These are phyloP conservation scores for Amylostereum areolatum DNA, from an alignment of 1,284 basidiomycete species.

Conservation along the genomic window DNA sequence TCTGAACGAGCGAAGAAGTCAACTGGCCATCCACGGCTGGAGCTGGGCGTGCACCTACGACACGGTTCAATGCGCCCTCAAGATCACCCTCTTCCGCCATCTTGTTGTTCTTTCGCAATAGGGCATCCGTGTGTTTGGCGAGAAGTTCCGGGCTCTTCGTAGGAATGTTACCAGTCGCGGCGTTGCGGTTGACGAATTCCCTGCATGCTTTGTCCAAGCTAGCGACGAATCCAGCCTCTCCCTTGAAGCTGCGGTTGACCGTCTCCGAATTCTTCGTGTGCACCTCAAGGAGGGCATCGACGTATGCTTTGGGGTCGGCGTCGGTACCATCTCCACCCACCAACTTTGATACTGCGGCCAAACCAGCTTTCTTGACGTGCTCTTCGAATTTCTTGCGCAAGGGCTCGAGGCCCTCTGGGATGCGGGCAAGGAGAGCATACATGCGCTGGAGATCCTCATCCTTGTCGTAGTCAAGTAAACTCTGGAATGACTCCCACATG, in stretches of 20 bases:
- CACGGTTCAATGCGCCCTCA: conserved; percentile 86
- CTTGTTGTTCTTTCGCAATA: conserved; percentile 96
- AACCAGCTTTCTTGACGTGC: conserved; percentile 89
- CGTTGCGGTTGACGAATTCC: conserved; percentile 95
- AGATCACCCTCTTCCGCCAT: conserved; percentile 88
- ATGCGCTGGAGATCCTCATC: conserved; percentile 92
- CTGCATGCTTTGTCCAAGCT: conserved; percentile 95
- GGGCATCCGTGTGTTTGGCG: conserved; percentile 88
- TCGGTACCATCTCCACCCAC: conserved; percentile 63
- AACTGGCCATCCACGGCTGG: neutral
- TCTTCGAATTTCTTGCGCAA: conserved; percentile 90
- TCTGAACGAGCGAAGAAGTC: conserved; percentile 41
- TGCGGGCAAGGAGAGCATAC: conserved; percentile 89
- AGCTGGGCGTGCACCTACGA: conserved; percentile 48
- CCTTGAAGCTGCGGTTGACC: conserved; percentile 86
- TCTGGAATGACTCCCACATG: conserved; percentile 96
- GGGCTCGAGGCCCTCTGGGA: conserved; percentile 88
- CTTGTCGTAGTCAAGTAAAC: conserved; percentile 88
- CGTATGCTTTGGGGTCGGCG: conserved; percentile 86
- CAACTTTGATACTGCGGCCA: conserved; percentile 81
- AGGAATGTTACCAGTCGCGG: conserved; percentile 76
- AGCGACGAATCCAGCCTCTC: conserved; percentile 93
- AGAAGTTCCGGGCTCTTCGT: conserved; percentile 94
- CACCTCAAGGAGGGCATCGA: conserved; percentile 88
- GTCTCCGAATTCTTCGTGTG: conserved; percentile 92